Evolutionary conservation across 176 grass and related monocot species (phyloP), one percentile per base, ranked within the genome.

Genomic region (Zoysia japonica): DNA sequence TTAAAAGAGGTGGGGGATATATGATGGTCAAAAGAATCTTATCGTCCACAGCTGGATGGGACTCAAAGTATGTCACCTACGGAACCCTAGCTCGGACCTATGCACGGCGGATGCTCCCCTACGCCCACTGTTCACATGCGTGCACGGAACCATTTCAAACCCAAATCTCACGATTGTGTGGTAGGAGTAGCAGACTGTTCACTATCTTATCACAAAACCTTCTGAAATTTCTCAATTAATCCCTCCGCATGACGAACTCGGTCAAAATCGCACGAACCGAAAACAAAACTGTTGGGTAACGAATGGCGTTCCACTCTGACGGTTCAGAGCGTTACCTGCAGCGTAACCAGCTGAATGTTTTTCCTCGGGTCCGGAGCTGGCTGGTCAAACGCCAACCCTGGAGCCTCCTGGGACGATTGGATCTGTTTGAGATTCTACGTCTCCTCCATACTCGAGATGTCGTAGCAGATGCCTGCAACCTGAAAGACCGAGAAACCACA

Each of bases 11-110:
- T 20, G 8, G 6, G 36, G 40, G 5, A 39, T 5, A 13, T 53
- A 73, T 83, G 51, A 61, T 85, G 84, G 77, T 86, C 84, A 80
- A 80, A 85, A 86, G 84, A 80, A 80, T 86, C 84, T 80, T 68
- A 75, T 86, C 84, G 17, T 60, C 48, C 77, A 43, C 84, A 62
- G 70, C 52, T 7, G 45, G 84, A 86, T 75, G 84, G 77, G 84
- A 86, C 84, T 52, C 53, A 86, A 80, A 86, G 84, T 78, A 68
- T 80, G 84, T 59, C 61, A 86, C 77, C 77, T 75, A 75, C 12
- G 43, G 2, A 84, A 15, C 72, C 52, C 82, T 69, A 60, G n/a
- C 71, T 57, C 46, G 4, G 48, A 63, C 59, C 75, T 65, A 71
- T n/a, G 46, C 61, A 78, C 48, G 47, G 36, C 37, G 28, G 76